phyloP scores from a whole-genome alignment of 1,284 basidiomycete species.

The Vanrija sp. region DNA sequence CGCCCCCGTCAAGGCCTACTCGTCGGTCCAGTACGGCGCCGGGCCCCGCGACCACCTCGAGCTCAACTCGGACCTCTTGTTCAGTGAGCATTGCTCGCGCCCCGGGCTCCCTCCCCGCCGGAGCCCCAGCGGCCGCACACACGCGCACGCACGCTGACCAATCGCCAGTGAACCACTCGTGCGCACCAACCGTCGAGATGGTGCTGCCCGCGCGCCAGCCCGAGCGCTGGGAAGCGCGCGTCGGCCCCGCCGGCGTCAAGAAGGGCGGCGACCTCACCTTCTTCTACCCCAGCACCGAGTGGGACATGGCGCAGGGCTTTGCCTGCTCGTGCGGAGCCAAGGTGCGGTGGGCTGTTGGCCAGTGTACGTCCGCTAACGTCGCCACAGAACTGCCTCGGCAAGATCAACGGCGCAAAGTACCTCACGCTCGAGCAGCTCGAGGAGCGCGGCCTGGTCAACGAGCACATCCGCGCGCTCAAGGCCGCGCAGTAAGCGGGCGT shows the following conservation, averaged over 20 bases:
- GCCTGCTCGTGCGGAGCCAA: conserved; percentile 55
- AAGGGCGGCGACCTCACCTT: conserved; percentile 55
- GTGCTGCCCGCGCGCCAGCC: conserved; percentile 53
- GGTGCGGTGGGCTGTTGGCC: conserved; percentile 28
- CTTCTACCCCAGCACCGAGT: conserved; percentile 68
- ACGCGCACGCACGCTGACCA: conserved; percentile 1
- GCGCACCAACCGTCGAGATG: conserved; percentile 60
- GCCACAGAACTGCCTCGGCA: conserved; percentile 47
- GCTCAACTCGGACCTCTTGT: conserved; percentile 62
- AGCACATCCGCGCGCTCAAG: conserved; percentile 45
- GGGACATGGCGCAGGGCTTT: conserved; percentile 67
- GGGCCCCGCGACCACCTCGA: conserved; percentile 57
- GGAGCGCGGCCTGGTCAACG: conserved; percentile 41
- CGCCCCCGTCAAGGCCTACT: conserved; percentile 47
- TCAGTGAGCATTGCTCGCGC: conserved; percentile 40
- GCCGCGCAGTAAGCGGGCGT: conserved; percentile 18
- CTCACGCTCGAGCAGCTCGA: conserved; percentile 42
- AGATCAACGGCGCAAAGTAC: conserved; percentile 49
- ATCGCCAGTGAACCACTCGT: conserved; percentile 61
- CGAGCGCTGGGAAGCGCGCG: conserved; percentile 51
- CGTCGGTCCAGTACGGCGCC: conserved; percentile 49
- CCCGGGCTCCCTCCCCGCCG: not conserved
- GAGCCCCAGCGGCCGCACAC: not conserved
- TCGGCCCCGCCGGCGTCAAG: conserved; percentile 37
- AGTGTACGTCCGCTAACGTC: not conserved